These are phyloP conservation scores for Leccinum ochraceum DNA, from an alignment of 768 basidiomycete genomes.

Conservation along the genomic window DNA sequence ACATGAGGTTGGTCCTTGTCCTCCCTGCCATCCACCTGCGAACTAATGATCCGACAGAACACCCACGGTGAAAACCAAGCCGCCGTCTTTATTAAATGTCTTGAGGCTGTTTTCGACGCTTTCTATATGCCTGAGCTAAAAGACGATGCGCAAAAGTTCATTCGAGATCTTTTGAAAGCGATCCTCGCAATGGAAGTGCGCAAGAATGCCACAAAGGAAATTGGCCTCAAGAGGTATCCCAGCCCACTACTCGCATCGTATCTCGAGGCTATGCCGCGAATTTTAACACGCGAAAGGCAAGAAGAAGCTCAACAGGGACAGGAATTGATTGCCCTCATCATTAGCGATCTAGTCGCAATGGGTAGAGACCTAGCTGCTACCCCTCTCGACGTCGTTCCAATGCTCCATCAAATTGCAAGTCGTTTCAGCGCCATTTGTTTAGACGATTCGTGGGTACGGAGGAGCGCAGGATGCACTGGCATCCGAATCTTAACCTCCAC, in stretches of 20 bases:
- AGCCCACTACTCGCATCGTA: slow-evolving; percentile 64
- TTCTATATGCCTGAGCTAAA: slow-evolving; percentile 68
- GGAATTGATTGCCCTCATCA: slow-evolving; percentile 58
- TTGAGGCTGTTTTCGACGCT: slow-evolving; percentile 81
- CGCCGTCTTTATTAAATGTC: slow-evolving; percentile 62
- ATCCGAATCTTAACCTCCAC: slow-evolving; percentile 78
- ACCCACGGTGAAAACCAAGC: slow-evolving; percentile 72
- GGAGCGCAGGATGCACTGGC: slow-evolving; percentile 87
- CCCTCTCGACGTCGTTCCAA: slow-evolving; percentile 57
- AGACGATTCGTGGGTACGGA: slow-evolving; percentile 87
- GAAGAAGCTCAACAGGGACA: slow-evolving; percentile 63
- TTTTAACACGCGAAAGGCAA: slow-evolving; percentile 64
- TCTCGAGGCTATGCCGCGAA: slow-evolving; percentile 78
- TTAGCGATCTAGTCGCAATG: slow-evolving; percentile 66
- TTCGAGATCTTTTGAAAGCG: slow-evolving; percentile 66
- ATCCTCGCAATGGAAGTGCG: slow-evolving; percentile 78
- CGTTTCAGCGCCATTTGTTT: slow-evolving; percentile 86
- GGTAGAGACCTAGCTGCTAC: slow-evolving; percentile 46
- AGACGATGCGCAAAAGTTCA: slow-evolving; percentile 66
- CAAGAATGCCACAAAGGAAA: slow-evolving; percentile 54
- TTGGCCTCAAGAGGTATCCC: slow-evolving; percentile 51
- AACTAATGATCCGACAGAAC: slow-evolving; percentile 48
- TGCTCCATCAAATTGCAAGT: slow-evolving; percentile 80
- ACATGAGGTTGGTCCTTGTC: slow-evolving; percentile 58
- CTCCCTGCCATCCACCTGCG: background rate